These are phyloP conservation scores for Diplodia corticola DNA, from an alignment of 2,329 filamentous ascomycete species.

Conservation along the genomic window DNA sequence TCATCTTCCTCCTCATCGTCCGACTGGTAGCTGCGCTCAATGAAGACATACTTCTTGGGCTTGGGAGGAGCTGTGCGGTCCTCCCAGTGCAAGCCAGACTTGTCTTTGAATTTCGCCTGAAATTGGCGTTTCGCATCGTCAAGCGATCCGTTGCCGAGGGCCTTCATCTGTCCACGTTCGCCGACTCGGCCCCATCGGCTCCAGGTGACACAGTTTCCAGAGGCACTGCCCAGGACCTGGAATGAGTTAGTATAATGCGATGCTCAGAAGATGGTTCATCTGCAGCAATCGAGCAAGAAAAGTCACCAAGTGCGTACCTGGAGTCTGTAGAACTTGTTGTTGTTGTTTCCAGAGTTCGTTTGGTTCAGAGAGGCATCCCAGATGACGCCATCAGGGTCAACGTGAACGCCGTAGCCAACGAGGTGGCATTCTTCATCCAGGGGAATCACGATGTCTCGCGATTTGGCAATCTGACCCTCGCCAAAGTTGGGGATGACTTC, in stretches of 20 bases:
- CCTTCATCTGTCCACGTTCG: slow-evolving; percentile 49
- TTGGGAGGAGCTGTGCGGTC: slow-evolving; percentile 58
- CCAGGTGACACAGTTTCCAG: slow-evolving; percentile 60
- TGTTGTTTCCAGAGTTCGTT: slow-evolving; percentile 69
- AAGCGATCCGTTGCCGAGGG: slow-evolving; percentile 43
- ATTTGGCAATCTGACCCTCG: slow-evolving; percentile 31
- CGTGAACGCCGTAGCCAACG: slow-evolving; percentile 56
- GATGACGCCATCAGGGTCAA: slow-evolving; percentile 66
- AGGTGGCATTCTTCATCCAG: slow-evolving; percentile 49
- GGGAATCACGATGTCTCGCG: slow-evolving; percentile 40
- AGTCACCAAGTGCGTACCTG: slow-evolving; percentile 51
- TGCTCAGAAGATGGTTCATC: neutral
- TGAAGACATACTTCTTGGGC: slow-evolving; percentile 70
- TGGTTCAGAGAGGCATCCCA: slow-evolving; percentile 81
- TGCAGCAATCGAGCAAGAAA: neutral
- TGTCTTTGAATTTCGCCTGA: slow-evolving; percentile 59
- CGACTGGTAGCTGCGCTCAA: slow-evolving; percentile 74
- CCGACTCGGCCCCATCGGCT: slow-evolving; percentile 80
- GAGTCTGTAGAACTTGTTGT: slow-evolving; percentile 80
- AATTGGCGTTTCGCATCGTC: slow-evolving; percentile 47
- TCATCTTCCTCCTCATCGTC: slow-evolving; percentile 62
- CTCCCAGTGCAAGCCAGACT: slow-evolving; percentile 55
- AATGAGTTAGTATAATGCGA: neutral
- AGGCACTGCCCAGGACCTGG: slow-evolving; percentile 25
- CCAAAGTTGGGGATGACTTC: slow-evolving; percentile 25